Conservation (phyloP, 2,329 filamentous ascomycete species). For the Aspergillus ochraceus region DNA sequence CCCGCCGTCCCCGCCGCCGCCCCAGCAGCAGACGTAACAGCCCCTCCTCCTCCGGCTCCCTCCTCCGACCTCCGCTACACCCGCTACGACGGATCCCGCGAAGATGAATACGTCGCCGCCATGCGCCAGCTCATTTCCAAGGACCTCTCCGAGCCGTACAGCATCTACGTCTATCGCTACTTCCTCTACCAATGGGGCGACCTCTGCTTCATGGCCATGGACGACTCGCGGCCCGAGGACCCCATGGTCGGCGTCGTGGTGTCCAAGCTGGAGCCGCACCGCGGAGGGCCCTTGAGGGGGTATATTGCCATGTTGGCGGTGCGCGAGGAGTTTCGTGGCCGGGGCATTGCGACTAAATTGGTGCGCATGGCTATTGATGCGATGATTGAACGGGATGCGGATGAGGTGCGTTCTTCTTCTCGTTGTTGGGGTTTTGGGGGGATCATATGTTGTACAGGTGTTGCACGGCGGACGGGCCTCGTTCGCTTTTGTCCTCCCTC, state of each 20-base stretch:
- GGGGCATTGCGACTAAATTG: slow-evolving; percentile 82
- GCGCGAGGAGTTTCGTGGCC: slow-evolving; percentile 72
- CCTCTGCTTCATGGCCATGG: slow-evolving; percentile 80
- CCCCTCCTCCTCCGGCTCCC: background rate
- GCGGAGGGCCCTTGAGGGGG: slow-evolving; percentile 80
- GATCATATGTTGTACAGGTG: background rate
- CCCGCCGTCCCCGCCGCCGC: slow-evolving; percentile 10
- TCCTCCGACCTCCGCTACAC: slow-evolving; percentile 56
- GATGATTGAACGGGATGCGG: slow-evolving; percentile 80
- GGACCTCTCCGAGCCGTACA: slow-evolving; percentile 96
- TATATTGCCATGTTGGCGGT: slow-evolving; percentile 99
- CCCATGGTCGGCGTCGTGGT: slow-evolving; percentile 84
- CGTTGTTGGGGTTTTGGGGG: no score
- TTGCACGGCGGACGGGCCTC: background rate
- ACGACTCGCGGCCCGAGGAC: slow-evolving; percentile 39
- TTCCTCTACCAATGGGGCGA: slow-evolving; percentile 98
- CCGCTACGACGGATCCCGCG: slow-evolving; percentile 60
- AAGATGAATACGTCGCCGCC: slow-evolving; percentile 71
- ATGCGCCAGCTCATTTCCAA: slow-evolving; percentile 93
- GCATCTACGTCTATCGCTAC: slow-evolving; percentile 98
- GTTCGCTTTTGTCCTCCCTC: background rate
- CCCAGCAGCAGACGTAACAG: background rate
- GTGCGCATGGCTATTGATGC: slow-evolving; percentile 89
- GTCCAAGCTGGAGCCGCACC: slow-evolving; percentile 89
- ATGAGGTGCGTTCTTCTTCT: slow-evolving; percentile 60